Evolutionary conservation across 78 protist species (phyloP).

Genomic region (Planoprotostelium fungivorum): DNA sequence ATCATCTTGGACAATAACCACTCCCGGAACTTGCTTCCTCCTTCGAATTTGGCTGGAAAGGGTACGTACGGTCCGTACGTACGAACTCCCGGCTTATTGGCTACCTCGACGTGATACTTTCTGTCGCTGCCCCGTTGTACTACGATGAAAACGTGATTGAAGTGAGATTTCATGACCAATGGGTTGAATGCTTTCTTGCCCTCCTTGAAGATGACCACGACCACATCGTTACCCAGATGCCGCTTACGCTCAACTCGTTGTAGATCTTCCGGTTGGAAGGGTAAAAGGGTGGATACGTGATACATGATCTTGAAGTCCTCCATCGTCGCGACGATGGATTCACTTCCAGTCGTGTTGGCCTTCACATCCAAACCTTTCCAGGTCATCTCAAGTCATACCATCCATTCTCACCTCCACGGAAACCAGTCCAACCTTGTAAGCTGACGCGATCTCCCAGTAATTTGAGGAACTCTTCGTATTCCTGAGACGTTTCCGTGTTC

Average conservation of each 20-base stretch:
- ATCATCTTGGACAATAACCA: neutral
- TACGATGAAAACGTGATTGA: constrained; percentile 60
- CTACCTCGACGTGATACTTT: neutral
- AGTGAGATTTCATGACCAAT: constrained; percentile 39
- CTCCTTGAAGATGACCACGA: constrained; percentile 58
- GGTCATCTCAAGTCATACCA: neutral
- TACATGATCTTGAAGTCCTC: constrained; percentile 65
- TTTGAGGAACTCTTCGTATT: constrained; percentile 33
- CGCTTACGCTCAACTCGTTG: constrained; percentile 72
- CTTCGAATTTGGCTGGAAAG: neutral
- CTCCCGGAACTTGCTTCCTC: neutral
- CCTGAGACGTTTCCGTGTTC: constrained; percentile 22
- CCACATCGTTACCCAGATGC: constrained; percentile 75
- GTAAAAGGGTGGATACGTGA: constrained; percentile 66
- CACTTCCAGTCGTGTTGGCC: constrained; percentile 51
- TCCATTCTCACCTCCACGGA: constrained; percentile 64
- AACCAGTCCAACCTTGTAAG: constrained; percentile 50
- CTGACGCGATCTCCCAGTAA: constrained; percentile 36
- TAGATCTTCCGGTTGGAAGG: constrained; percentile 21
- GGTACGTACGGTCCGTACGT: neutral
- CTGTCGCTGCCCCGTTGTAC: constrained; percentile 19
- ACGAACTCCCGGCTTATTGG: neutral
- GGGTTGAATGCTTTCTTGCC: constrained; percentile 41
- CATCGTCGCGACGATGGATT: constrained; percentile 19
- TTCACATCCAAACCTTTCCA: constrained; percentile 16